These are phyloP conservation scores for Fusarium poae DNA, from an alignment of 2,329 filamentous ascomycete species.

Conservation along the genomic window DNA sequence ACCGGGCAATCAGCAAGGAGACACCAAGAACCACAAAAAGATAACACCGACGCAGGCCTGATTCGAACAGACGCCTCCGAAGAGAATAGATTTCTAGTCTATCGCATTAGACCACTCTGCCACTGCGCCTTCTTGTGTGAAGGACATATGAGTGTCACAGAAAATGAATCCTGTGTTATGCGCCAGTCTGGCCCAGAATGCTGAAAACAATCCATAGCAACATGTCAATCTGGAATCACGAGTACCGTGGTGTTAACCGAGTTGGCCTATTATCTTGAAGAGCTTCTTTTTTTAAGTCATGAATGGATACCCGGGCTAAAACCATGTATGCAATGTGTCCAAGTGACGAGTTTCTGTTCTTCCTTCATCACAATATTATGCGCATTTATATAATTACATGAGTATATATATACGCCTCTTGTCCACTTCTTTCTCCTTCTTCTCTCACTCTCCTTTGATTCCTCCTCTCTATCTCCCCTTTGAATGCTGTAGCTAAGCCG, in stretches of 20 bases:
- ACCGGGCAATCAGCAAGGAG: neutral
- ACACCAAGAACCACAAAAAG: neutral
- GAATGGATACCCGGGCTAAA: neutral
- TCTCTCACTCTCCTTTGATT: neutral
- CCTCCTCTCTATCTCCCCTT: conserved; percentile 14
- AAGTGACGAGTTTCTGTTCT: conserved; percentile 30
- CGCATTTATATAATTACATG: conserved; percentile 43
- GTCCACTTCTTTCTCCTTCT: no score
- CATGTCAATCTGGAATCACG: neutral
- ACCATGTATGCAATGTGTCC: neutral
- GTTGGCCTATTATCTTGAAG: neutral
- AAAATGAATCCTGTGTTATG: neutral
- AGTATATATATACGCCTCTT: conserved; percentile 36
- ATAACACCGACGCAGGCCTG: conserved; percentile 35
- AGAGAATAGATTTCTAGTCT: conserved; percentile 41
- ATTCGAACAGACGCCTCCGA: conserved; percentile 41
- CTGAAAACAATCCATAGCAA: neutral
- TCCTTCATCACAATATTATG: conserved; percentile 39
- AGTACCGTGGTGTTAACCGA: neutral
- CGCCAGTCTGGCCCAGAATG: neutral
- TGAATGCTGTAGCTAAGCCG: neutral
- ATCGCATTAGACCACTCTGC: conserved; percentile 42
- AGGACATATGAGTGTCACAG: fast-evolving
- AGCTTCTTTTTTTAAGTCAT: neutral
- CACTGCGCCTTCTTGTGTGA: conserved; percentile 27